Evolutionary conservation across 208 protist genomes (phyloP).

Genomic region (Crithidia thermophila): DNA sequence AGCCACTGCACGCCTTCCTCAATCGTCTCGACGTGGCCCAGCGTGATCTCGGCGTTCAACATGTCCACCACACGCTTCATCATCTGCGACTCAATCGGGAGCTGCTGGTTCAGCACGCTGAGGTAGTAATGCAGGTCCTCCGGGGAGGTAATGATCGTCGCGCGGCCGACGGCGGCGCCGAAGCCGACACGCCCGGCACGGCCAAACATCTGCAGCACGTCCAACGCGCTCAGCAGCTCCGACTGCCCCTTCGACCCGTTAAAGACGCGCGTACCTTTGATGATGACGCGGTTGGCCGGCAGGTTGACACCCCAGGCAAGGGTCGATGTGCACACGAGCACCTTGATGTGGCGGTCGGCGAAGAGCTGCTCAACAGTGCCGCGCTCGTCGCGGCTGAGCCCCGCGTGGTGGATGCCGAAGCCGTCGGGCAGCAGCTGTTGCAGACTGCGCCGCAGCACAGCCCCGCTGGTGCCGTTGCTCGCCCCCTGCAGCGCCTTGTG

Average conservation of each 20-base stretch:
- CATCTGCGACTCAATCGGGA: slow-evolving; percentile 99
- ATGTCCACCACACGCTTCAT: slow-evolving; percentile 96
- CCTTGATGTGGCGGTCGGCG: slow-evolving; percentile 93
- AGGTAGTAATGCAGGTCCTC: slow-evolving; percentile 99
- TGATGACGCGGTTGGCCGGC: slow-evolving; percentile 99
- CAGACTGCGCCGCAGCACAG: slow-evolving; percentile 48
- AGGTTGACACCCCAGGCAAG: slow-evolving; percentile 99
- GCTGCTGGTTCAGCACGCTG: slow-evolving; percentile 98
- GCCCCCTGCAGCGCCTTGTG: slow-evolving; percentile 87
- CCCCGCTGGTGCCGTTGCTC: slow-evolving; percentile 19
- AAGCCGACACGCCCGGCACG: slow-evolving; percentile 97
- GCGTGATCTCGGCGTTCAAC: slow-evolving; percentile 99
- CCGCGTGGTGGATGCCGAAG: slow-evolving; percentile 99
- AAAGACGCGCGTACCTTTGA: slow-evolving; percentile 99
- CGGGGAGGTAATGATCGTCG: slow-evolving; percentile 97
- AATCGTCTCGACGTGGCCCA: slow-evolving; percentile 95
- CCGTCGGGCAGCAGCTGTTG: slow-evolving; percentile 94
- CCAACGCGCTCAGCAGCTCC: slow-evolving; percentile 96
- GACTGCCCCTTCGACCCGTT: slow-evolving; percentile 96
- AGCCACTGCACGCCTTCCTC: slow-evolving; percentile 98
- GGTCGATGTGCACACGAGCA: slow-evolving; percentile 99
- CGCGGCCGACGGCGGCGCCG: slow-evolving; percentile 95
- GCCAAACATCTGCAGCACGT: slow-evolving; percentile 99
- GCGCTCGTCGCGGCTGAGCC: slow-evolving; percentile 96
- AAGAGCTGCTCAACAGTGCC: slow-evolving; percentile 98